Evolutionary conservation across 306 rosid genomes (phyloP), one percentile per base, ranked within the genome.

Genomic region (Quercus robur): DNA sequence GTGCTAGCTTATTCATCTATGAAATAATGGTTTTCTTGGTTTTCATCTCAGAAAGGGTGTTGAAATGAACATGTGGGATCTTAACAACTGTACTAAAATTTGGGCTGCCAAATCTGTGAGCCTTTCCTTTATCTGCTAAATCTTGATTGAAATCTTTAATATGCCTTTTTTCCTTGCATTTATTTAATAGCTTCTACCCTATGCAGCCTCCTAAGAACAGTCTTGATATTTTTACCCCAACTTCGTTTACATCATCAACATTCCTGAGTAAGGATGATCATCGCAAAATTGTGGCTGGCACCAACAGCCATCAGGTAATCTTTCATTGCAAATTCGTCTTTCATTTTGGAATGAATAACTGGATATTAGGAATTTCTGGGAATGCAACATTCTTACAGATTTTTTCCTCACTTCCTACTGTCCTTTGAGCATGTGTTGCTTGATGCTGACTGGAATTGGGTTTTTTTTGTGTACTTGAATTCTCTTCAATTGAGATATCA

Each of bases 61-160:
- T 31, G 35, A 31, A 31, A 31, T 93, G 69, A 96, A 88, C 76
- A 56, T 90, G 67, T 96, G 97, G 97, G 94, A 96, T 86, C 89
- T 96, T 73, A 89, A 87, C 41, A 86, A 75, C 81, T 75, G 80
- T 77, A 75, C 86, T 4, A 91, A 90, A 87, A 89, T 83, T 71
- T 96, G 98, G 99, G 81, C 86, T 56, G 91, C 98, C 71, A 96
- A 96, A 91, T 30, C 97, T 61, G 99, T 96, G 82, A 90, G 98
- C 54, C 80, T 71, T 69, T 73, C 70, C 67, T 54, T 61, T 75
- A 54, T 23, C 63, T 67, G 25, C 25, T 19, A 26, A 38, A 49
- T 64, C 7, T 17, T 9, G 41, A 61, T 5, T 70, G 3, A 28
- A 77, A 18, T 18, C 35, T 68, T 70, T 28, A 46, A 18, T 38